Percentiles rank a stretch among this genome's conserved stretches.
These are phyloP conservation scores for Nakazawaea anatomiae DNA, from an alignment of 805 yeast species.

Conservation along the genomic window DNA sequence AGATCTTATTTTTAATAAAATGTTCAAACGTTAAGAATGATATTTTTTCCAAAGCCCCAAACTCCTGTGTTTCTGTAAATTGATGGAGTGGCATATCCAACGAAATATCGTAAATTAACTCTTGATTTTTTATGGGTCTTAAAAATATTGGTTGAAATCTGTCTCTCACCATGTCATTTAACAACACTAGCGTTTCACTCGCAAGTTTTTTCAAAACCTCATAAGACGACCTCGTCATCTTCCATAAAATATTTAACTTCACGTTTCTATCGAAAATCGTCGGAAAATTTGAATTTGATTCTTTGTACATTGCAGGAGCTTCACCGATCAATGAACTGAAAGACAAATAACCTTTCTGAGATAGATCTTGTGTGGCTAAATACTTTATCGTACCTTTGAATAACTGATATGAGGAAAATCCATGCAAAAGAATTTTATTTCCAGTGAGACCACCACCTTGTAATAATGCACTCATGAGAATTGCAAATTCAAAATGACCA, in stretches of 20 bases:
- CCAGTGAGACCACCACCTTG: conserved; percentile 80
- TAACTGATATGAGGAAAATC: conserved; percentile 88
- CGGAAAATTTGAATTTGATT: conserved; percentile 64
- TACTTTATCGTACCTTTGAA: conserved; percentile 85
- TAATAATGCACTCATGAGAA: conserved; percentile 72
- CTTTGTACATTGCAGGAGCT: conserved; percentile 36
- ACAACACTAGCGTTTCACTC: conserved; percentile 53
- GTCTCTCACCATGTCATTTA: conserved; percentile 78
- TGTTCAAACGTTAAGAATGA: conserved; percentile 66
- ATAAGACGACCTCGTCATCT: conserved; percentile 68
- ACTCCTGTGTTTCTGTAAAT: conserved; percentile 36
- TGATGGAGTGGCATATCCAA: conserved; percentile 46
- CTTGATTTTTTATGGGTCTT: conserved; percentile 44
- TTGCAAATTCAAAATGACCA: conserved; percentile 86
- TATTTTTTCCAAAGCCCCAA: conserved; percentile 68
- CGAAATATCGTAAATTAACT: conserved; percentile 61
- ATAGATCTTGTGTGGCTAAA: conserved; percentile 73
- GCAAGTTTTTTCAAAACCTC: conserved; percentile 60
- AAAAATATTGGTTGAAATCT: conserved; percentile 77
- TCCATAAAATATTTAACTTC: conserved; percentile 77
- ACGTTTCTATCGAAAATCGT: conserved; percentile 70
- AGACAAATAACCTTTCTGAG: conserved; percentile 56
- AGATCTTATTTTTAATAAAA: conserved; percentile 55
- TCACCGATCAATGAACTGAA: conserved; percentile 55
- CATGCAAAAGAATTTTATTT: conserved; percentile 71